Base-by-base conservation (phyloP, 176 grass and related monocot species). In the Dactylis glomerata region DNA sequence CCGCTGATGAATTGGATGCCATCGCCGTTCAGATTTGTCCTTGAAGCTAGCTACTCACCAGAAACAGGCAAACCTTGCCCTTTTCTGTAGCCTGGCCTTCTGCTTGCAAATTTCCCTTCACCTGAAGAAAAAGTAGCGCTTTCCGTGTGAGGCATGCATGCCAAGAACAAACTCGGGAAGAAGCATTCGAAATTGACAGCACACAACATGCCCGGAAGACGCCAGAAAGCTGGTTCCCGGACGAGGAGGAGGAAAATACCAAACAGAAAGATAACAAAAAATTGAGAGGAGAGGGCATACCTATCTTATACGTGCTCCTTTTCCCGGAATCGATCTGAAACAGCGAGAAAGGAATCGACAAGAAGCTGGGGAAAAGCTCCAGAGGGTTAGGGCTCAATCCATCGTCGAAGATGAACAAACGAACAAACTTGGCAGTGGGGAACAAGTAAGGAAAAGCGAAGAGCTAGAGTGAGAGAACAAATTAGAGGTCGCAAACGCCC, bases 1-100 rank as follows among this genome's bases (percentile, higher is more conserved):
- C 79, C 58, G 84, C 75, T 2, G 94, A 92, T 82, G 95, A 88
- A 90, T 92, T 89, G 73, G 91, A 93, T 68, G 88, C 94, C 94
- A 97, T 97, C 58, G 65, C 68, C 16, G 24, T 84, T 74, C 64
- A 90, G 90, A 89, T 92, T 84, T 82, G 27, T 55, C 61, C 68
- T 83, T 17, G 61, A 78, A n/a, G 41, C 41, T 62, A 79, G 56
- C 10, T 19, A 20, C 38, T 63, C 30, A 71, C 41, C 26, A 28
- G 89, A 55, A 26, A 13, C 4, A 31, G 31, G 37, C 62, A 86
- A 81, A 19, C 33, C 28, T 79, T 89, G 67, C 67, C 77, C 76
- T 84, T 81, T 81, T 54, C 4, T 37, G 70, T 66, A 67, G 47
- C 37, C 36, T 33, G 68, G 76, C 70, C 72, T 90, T 72, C n/a